These are phyloP conservation scores for Salix viminalis DNA, from an alignment of 345 rosid species.

Conservation along the genomic window DNA sequence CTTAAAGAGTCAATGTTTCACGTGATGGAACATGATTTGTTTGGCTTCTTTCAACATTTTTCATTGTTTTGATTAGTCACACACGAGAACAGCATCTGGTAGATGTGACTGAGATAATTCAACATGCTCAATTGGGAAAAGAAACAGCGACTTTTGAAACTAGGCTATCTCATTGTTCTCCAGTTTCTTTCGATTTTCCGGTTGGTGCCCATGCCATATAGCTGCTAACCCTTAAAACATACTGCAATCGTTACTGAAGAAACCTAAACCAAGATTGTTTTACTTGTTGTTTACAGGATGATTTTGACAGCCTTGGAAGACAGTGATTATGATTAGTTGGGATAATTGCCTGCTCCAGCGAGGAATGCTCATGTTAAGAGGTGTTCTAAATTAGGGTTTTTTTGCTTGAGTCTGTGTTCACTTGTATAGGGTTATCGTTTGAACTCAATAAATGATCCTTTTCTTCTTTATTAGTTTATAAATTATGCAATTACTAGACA, in stretches of 20 bases:
- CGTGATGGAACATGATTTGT: background rate
- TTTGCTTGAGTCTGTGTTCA: too few relatives aligned
- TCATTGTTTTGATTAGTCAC: slow-evolving; percentile 43
- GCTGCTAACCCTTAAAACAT: background rate
- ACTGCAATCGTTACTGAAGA: background rate
- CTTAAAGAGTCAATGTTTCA: too few relatives aligned
- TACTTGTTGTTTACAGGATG: slow-evolving; percentile 17
- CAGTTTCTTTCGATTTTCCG: slow-evolving; percentile 81
- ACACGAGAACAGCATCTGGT: slow-evolving; percentile 53
- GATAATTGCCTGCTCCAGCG: background rate
- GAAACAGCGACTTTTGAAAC: slow-evolving; percentile 84
- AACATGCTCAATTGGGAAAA: slow-evolving; percentile 82
- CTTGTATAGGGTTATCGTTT: too few relatives aligned
- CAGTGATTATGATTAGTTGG: slow-evolving; percentile 16
- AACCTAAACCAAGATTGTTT: background rate
- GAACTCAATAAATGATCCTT: too few relatives aligned
- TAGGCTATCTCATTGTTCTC: slow-evolving; percentile 59
- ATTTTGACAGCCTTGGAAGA: slow-evolving; percentile 33
- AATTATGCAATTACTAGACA: too few relatives aligned
- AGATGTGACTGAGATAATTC: slow-evolving; percentile 91
- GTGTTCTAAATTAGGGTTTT: too few relatives aligned
- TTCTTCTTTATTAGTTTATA: too few relatives aligned
- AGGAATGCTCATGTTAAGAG: too few relatives aligned
- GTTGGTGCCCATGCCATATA: slow-evolving; percentile 22
- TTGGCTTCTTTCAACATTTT: slow-evolving; percentile 1